phyloP scores from a whole-genome alignment of 2,329 filamentous ascomycete species.

The Cladosporium colombiae region DNA sequence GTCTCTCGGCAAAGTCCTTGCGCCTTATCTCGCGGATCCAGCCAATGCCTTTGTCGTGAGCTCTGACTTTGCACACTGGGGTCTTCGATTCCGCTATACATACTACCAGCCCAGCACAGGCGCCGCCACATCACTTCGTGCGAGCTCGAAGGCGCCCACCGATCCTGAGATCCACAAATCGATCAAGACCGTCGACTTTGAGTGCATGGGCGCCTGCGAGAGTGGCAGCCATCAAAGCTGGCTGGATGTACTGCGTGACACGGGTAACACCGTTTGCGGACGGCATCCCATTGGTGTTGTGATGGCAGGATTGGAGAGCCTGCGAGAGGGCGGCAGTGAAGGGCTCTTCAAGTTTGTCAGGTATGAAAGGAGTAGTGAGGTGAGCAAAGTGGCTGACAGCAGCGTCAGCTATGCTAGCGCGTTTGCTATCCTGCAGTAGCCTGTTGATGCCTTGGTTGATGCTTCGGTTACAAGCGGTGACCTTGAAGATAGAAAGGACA shows the following conservation, averaged over 20 bases:
- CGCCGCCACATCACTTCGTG: slow-evolving; percentile 46
- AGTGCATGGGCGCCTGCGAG: slow-evolving; percentile 82
- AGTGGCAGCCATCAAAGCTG: slow-evolving; percentile 72
- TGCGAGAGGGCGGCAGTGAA: slow-evolving; percentile 26
- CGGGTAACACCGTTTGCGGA: slow-evolving; percentile 90
- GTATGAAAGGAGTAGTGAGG: slow-evolving; percentile 84
- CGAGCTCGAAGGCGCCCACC: slow-evolving; percentile 45
- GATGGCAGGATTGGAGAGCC: slow-evolving; percentile 79
- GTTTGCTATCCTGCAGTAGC: slow-evolving; percentile 68
- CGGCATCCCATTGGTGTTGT: slow-evolving; percentile 90
- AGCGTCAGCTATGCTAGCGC: slow-evolving; percentile 96
- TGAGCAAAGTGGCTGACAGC: slow-evolving; percentile 66
- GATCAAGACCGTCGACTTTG: slow-evolving; percentile 75
- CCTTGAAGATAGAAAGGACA: background rate
- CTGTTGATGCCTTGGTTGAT: background rate
- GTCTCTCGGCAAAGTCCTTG: slow-evolving; percentile 67
- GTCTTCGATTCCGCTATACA: slow-evolving; percentile 77
- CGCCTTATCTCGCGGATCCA: slow-evolving; percentile 74
- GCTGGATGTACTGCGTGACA: slow-evolving; percentile 66
- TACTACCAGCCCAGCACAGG: slow-evolving; percentile 64
- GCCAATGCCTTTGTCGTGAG: slow-evolving; percentile 82
- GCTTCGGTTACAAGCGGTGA: background rate
- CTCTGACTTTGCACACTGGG: slow-evolving; percentile 98
- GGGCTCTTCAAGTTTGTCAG: slow-evolving; percentile 71
- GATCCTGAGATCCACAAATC: slow-evolving; percentile 73